Evolutionary conservation across 2,329 filamentous ascomycete genomes (phyloP).

Genomic region (Pseudocercospora musae): DNA sequence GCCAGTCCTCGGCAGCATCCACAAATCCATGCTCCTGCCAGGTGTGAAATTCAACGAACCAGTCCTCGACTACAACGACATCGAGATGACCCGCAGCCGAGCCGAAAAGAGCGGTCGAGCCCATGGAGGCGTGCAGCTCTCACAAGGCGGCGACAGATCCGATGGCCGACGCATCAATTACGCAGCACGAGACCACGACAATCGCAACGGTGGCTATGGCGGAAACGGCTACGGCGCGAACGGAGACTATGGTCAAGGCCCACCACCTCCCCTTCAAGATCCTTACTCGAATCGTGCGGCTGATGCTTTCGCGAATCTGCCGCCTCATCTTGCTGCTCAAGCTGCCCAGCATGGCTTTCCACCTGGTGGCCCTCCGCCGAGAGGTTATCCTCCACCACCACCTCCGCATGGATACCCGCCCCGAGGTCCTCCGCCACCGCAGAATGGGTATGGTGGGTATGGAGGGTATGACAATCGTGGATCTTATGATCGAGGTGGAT

Average conservation of each 20-base stretch:
- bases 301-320: constrained; percentile 29
- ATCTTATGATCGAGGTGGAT: constrained; percentile 10
- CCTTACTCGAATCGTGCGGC: constrained; percentile 18
- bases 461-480: constrained; percentile 9
- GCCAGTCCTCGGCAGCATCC: constrained; percentile 66
- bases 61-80: constrained; percentile 70
- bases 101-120: constrained; percentile 64
- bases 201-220: constrained; percentile 22
- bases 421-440: constrained; percentile 18
- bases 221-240: constrained; percentile 27
- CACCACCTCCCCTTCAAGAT: constrained; percentile 5
- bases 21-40: constrained; percentile 92
- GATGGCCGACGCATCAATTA: constrained; percentile 56
- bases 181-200: constrained; percentile 34
- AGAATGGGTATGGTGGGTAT: constrained; percentile 26
- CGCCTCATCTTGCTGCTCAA: constrained; percentile 35
- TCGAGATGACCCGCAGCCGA: constrained; percentile 67
- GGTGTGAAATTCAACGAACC: constrained; percentile 72
- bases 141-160: constrained; percentile 43
- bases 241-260: constrained; percentile 25
- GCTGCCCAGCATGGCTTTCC: constrained; percentile 34
- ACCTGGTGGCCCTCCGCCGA: constrained; percentile 22
- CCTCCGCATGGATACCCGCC: constrained; percentile 24
- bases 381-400: constrained; percentile 10
- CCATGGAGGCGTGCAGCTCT: constrained; percentile 65